phyloP scores from a whole-genome alignment of 1,284 basidiomycete species.

The Termitomyces sp. region DNA sequence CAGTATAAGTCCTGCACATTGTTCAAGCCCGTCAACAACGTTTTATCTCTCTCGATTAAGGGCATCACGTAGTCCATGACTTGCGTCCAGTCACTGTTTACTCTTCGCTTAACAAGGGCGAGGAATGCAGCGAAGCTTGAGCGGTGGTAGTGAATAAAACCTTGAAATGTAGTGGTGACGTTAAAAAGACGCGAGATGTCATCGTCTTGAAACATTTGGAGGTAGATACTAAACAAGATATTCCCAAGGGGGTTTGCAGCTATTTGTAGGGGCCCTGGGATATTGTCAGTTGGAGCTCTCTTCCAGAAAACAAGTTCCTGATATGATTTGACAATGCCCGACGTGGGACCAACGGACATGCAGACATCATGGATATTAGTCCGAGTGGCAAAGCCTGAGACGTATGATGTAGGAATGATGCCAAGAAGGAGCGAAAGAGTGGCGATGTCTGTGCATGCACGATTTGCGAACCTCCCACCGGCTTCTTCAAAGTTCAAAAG shows the following conservation, averaged over 20 bases:
- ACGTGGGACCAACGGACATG: neutral
- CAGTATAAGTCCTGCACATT: constrained; percentile 39
- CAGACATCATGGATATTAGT: constrained; percentile 37
- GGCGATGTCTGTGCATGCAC: constrained; percentile 33
- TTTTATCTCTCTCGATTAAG: constrained; percentile 24
- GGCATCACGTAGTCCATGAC: constrained; percentile 27
- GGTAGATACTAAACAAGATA: constrained; percentile 44
- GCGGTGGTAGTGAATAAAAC: constrained; percentile 36
- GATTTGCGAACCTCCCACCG: constrained; percentile 27
- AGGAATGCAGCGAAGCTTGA: constrained; percentile 40
- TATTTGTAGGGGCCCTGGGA: constrained; percentile 11
- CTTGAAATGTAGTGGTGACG: neutral
- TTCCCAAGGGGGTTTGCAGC: constrained; percentile 31
- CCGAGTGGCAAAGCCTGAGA: constrained; percentile 35
- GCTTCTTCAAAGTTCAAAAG: constrained; percentile 24
- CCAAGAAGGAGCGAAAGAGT: constrained; percentile 34
- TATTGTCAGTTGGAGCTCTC: neutral
- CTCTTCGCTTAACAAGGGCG: constrained; percentile 29
- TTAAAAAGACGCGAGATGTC: constrained; percentile 16
- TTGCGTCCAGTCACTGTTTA: constrained; percentile 29
- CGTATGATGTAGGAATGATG: constrained; percentile 32
- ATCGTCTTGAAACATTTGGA: constrained; percentile 41
- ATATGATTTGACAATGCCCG: constrained; percentile 20
- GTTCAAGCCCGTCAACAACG: constrained; percentile 28
- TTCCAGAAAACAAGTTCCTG: constrained; percentile 41